A percentile compares a stretch with the other conserved stretches of the same genome.
phyloP scores from a whole-genome alignment of 2,329 filamentous ascomycete genomes.

The Fusarium sp. region DNA sequence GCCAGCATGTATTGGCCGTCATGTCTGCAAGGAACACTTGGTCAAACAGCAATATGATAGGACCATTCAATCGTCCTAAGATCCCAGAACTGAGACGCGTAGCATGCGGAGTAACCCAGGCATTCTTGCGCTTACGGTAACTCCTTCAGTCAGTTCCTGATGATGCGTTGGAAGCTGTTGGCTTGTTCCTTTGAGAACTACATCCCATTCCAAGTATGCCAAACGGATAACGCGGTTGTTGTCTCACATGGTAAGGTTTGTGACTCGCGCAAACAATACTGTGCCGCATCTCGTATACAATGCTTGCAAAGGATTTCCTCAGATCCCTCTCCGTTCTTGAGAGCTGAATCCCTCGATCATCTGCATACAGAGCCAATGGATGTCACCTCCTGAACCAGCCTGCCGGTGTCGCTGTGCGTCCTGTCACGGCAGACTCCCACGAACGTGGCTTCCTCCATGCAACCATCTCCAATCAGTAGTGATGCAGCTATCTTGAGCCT shows the following conservation, averaged over 20 bases:
- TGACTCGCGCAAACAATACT: not conserved
- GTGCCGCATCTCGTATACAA: not conserved
- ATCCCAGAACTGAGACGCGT: not conserved
- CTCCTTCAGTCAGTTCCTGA: not conserved
- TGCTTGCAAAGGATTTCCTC: not conserved
- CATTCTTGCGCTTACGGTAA: not conserved
- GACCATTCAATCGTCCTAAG: not conserved
- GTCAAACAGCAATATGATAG: not conserved
- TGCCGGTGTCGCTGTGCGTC: not conserved
- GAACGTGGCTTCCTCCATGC: not conserved
- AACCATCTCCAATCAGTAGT: not conserved
- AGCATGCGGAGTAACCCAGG: not conserved
- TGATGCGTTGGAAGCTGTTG: not conserved
- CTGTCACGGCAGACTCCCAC: not conserved
- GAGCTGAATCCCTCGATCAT: no score
- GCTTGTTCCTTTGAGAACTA: not conserved
- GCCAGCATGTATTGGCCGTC: not conserved
- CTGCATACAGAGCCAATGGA: not conserved
- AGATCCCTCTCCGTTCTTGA: not conserved
- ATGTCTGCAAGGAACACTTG: not conserved
- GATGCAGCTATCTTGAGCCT: slow-evolving; percentile 7
- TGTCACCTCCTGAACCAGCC: not conserved
- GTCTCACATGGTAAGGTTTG: not conserved
- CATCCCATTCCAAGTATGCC: not conserved
- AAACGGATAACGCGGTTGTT: not conserved